A percentile compares a stretch with the other conserved stretches of the same genome.
These are phyloP conservation scores for Calonectria leucothoes DNA, from an alignment of 2,329 filamentous ascomycete species.

Conservation along the genomic window DNA sequence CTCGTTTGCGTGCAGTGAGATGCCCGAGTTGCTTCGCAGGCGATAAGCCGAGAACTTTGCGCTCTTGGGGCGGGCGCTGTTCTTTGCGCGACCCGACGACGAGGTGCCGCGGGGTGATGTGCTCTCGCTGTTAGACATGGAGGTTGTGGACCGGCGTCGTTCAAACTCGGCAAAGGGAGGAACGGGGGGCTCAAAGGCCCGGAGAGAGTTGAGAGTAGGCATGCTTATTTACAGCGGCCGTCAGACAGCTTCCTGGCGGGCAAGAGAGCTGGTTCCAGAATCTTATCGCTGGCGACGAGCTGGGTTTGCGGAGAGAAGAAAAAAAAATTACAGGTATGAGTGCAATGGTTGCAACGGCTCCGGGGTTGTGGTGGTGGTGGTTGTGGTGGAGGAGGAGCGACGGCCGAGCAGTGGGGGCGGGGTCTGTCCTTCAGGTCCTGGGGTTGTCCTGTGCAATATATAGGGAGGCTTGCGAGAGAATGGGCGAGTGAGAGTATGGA, in stretches of 20 bases:
- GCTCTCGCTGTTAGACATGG: slow-evolving; percentile 29
- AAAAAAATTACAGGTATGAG: neutral
- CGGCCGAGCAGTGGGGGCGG: neutral
- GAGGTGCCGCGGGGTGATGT: slow-evolving; percentile 33
- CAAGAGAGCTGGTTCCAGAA: neutral
- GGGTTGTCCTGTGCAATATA: neutral
- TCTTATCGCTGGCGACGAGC: neutral
- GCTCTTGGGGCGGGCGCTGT: slow-evolving; percentile 39
- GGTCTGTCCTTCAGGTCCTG: neutral
- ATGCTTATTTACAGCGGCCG: slow-evolving; percentile 18
- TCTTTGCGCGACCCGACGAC: slow-evolving; percentile 31
- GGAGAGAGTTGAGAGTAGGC: slow-evolving; percentile 41
- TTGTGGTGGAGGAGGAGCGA: neutral
- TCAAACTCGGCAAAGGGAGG: slow-evolving; percentile 41
- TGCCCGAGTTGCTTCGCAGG: slow-evolving; percentile 59
- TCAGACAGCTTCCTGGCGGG: neutral
- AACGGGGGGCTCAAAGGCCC: slow-evolving; percentile 38
- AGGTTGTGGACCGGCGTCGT: slow-evolving; percentile 38
- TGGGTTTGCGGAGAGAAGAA: too few relatives aligned
- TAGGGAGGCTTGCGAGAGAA: neutral
- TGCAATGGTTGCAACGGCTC: neutral
- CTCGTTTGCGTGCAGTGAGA: slow-evolving; percentile 58
- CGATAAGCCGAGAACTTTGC: slow-evolving; percentile 44
- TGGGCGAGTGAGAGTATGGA: neutral
- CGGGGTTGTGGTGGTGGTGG: neutral